Evolutionary conservation across 2,329 filamentous ascomycete species (phyloP).

Genomic region (Ophiocordyceps australis): DNA sequence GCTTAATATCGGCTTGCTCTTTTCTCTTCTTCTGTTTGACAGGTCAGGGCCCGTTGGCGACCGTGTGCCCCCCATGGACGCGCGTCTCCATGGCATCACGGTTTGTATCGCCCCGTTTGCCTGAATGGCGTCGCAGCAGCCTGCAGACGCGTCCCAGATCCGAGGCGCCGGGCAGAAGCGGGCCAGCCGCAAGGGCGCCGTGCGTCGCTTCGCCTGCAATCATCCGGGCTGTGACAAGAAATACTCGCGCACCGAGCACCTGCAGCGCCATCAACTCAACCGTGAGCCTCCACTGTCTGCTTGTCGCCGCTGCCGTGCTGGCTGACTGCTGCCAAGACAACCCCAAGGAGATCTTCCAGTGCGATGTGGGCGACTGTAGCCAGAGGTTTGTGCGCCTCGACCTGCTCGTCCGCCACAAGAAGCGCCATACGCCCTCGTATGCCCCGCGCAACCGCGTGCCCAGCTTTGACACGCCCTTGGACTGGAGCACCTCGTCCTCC

Average conservation of each 20-base stretch:
- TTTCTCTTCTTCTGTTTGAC: conserved; percentile 1
- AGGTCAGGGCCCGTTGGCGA: background rate
- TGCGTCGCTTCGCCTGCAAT: conserved; percentile 40
- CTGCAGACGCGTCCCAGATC: conserved; percentile 3
- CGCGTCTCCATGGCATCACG: too few relatives aligned
- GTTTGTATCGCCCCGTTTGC: too few relatives aligned
- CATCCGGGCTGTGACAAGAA: conserved; percentile 59
- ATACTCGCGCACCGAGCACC: conserved; percentile 65
- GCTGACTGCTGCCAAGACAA: conserved; percentile 32
- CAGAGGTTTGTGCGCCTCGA: conserved; percentile 67
- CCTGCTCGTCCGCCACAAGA: conserved; percentile 50
- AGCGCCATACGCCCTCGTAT: conserved; percentile 40
- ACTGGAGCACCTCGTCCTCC: conserved; percentile 2
- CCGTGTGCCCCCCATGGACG: background rate
- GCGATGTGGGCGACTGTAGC: conserved; percentile 57
- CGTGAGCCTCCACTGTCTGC: conserved; percentile 36
- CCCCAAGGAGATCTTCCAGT: conserved; percentile 63
- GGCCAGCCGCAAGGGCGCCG: conserved; percentile 30
- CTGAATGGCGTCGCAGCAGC: conserved; percentile 7
- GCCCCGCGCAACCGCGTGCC: conserved; percentile 29
- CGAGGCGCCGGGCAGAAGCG: conserved; percentile 21
- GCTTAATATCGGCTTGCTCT: too few relatives aligned
- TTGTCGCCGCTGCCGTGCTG: conserved; percentile 1
- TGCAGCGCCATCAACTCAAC: conserved; percentile 68
- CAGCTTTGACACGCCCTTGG: conserved; percentile 22